phyloP scores from a whole-genome alignment of 2,329 filamentous ascomycete species.

The Sarocladium kiliense region DNA sequence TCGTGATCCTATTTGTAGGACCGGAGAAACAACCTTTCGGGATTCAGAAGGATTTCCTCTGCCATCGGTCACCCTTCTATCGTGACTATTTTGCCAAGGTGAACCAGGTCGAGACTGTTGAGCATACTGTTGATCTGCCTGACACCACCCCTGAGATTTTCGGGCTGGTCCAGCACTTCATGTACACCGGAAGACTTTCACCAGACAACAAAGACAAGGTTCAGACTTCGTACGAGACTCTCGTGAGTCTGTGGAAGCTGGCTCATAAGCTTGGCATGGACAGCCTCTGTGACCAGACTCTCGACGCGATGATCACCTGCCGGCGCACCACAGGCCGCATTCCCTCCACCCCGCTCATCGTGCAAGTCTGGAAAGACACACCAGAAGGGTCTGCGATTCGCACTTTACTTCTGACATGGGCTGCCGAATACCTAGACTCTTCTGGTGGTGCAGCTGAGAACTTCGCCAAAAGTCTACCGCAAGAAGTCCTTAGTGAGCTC shows the following conservation, averaged over 20 bases:
- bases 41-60: slow-evolving; percentile 55
- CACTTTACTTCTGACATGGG: slow-evolving; percentile 54
- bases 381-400: slow-evolving; percentile 56
- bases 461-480: slow-evolving; percentile 56
- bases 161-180: slow-evolving; percentile 48
- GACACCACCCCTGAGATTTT: slow-evolving; percentile 45
- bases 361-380: slow-evolving; percentile 58
- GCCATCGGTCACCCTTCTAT: slow-evolving; percentile 45
- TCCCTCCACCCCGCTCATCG: slow-evolving; percentile 52
- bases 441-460: slow-evolving; percentile 47
- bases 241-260: slow-evolving; percentile 53
- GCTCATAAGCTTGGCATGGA: slow-evolving; percentile 46
- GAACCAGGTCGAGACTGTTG: slow-evolving; percentile 33
- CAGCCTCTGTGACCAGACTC: slow-evolving; percentile 50
- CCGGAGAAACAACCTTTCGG: slow-evolving; percentile 48
- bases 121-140: slow-evolving; percentile 45
- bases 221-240: slow-evolving; percentile 44
- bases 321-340: slow-evolving; percentile 48
- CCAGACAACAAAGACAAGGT: slow-evolving; percentile 30
- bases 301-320: slow-evolving; percentile 54
- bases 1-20: slow-evolving; percentile 51
- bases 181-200: slow-evolving; percentile 47
- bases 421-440: slow-evolving; percentile 57
- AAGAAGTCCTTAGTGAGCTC: slow-evolving; percentile 58
- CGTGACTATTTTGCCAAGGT: slow-evolving; percentile 35